Percentiles rank a stretch among this genome's conserved stretches.
phyloP scores from a whole-genome alignment of 2,329 filamentous ascomycete genomes.

The Chaetothyriales sp. region DNA sequence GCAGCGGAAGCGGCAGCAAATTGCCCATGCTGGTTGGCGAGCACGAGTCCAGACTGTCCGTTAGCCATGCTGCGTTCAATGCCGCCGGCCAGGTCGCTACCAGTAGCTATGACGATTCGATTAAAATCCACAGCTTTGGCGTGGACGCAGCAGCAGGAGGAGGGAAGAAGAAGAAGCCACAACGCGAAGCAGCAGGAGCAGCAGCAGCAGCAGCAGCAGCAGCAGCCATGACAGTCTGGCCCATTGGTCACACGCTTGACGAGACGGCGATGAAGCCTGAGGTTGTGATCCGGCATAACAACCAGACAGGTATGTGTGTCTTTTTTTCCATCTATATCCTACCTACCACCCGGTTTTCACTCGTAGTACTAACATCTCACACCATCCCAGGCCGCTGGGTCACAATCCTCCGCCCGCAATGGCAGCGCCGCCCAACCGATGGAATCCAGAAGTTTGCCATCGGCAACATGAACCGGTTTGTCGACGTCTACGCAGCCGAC shows the following conservation, averaged over 20 bases:
- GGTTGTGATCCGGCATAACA: constrained; percentile 66
- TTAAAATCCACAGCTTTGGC: constrained; percentile 77
- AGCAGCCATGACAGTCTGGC: constrained; percentile 44
- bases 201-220: constrained; percentile 5
- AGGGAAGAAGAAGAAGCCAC: background rate
- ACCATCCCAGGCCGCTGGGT: constrained; percentile 15
- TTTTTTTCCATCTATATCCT: constrained; percentile 18
- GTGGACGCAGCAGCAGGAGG: constrained; percentile 17
- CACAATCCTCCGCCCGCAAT: constrained; percentile 59
- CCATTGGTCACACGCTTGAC: constrained; percentile 40
- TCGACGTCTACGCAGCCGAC: constrained; percentile 70
- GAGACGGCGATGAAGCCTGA: constrained; percentile 53
- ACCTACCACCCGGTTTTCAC: background rate
- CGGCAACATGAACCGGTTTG: constrained; percentile 94
- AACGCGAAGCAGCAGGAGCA: background rate
- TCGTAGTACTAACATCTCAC: background rate
- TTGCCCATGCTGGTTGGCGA: constrained; percentile 61
- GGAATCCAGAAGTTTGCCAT: constrained; percentile 78
- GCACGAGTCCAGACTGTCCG: constrained; percentile 67
- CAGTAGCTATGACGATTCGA: constrained; percentile 82
- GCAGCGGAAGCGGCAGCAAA: constrained; percentile 17
- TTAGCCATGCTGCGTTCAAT: constrained; percentile 87
- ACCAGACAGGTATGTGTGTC: constrained; percentile 91
- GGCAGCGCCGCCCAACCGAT: constrained; percentile 67
- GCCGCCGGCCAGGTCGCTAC: constrained; percentile 73